These are phyloP conservation scores for Penicillium sp. DNA, from an alignment of 2,329 filamentous ascomycete species.

Conservation along the genomic window DNA sequence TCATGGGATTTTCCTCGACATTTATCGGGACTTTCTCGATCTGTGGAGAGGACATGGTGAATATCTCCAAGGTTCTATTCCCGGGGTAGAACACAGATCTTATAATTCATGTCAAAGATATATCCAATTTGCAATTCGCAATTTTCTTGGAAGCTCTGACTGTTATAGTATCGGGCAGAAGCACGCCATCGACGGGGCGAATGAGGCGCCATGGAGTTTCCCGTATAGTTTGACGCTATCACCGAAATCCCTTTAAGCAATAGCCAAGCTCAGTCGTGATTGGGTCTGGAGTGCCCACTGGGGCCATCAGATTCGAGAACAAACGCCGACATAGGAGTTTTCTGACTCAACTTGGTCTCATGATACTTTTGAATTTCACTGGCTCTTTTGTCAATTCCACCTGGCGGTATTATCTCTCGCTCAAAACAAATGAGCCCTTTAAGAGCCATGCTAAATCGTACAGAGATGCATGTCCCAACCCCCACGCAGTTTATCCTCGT, in stretches of 20 bases:
- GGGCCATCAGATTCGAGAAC: no score
- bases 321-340: no score
- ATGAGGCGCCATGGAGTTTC: background rate
- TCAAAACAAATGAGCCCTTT: no score
- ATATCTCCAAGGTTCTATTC: background rate
- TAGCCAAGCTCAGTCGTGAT: background rate
- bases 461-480: no score
- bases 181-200: slow-evolving; percentile 4
- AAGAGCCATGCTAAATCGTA: no score
- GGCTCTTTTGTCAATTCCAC: no score
- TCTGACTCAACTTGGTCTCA: no score
- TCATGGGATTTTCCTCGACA: background rate
- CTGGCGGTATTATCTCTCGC: no score
- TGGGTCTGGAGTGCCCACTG: background rate
- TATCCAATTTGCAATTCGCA: no score
- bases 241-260: background rate
- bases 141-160: background rate
- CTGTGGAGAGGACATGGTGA: background rate
- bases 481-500: no score
- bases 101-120: background rate
- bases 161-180: background rate
- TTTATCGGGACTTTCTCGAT: slow-evolving; percentile 7
- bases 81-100: background rate
- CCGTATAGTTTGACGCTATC: background rate
- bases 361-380: no score